Percentiles rank a stretch among this genome's conserved stretches.
These are phyloP conservation scores for Globisporangium perplexum DNA, from an alignment of 352 stramenopile genomes.

Conservation along the genomic window DNA sequence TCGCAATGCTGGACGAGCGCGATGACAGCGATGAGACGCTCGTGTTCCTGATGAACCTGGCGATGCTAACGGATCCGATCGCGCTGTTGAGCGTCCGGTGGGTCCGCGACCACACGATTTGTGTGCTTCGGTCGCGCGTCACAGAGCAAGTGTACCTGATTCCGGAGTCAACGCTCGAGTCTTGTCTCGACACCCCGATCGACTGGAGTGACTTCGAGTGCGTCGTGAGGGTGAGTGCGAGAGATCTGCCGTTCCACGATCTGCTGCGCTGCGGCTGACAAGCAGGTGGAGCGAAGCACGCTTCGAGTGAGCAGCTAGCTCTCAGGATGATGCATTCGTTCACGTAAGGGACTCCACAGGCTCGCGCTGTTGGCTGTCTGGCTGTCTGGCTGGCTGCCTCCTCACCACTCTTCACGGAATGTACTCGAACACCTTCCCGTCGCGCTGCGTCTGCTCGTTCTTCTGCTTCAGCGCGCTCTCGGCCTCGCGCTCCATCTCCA, in stretches of 20 bases:
- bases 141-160: background rate
- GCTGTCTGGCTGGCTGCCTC: background rate
- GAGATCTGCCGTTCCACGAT: background rate
- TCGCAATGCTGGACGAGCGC: background rate
- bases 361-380: too few species aligned
- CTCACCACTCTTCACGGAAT: background rate
- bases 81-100: background rate
- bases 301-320: too few species aligned
- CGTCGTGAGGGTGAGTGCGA: background rate
- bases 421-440: constrained; percentile 14
- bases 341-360: background rate
- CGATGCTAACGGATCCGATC: constrained; percentile 6
- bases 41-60: constrained; percentile 8
- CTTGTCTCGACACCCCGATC: background rate
- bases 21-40: constrained; percentile 1
- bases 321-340: background rate
- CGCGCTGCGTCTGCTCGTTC: background rate
- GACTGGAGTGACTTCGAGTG: background rate
- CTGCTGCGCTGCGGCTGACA: background rate
- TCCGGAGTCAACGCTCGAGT: background rate
- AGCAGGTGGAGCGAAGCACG: background rate
- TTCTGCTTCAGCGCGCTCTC: background rate
- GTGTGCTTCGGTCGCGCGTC: background rate
- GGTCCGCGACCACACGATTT: background rate
- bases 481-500: background rate